Evolutionary conservation across 495 filamentous ascomycete species (phyloP), one percentile per base, ranked within the genome.

Genomic region (Neurospora sp.): DNA sequence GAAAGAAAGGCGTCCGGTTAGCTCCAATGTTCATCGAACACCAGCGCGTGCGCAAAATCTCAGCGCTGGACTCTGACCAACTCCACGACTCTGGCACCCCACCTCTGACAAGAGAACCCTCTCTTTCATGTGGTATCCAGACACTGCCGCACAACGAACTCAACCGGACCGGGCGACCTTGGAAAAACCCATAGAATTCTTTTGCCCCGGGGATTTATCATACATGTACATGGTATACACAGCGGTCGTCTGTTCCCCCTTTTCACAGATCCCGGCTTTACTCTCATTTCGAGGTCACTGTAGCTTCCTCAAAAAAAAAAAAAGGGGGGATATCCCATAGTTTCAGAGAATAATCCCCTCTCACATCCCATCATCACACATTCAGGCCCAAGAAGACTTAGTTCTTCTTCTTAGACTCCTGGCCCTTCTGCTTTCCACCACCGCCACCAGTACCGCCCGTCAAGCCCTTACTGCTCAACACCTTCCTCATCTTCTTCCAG

Each of bases 401-500:
- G 35, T 71, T 72, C 71, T 69, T 73, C 74, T 71, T 76, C 72
- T 70, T 72, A 16, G 22, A 59, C 75, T 10, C 42, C 71, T 61
- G 53, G 3, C 53, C 27, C 53, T 74, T 74, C 71, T 75, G 76
- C 74, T 76, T 75, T 48, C 37, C 73, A 22, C 31, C 41, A 35
- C 40, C 73, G 31, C 74, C 70, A 40, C 69, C 9, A 69, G 48
- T 6, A 18, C 59, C 39, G 39, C 72, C 44, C 72, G 71, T n/a
- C 68, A 70, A 16, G 41, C 68, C 71, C 69, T 77, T 9, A 68
- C 69, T 74, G 22, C 70, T 71, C 14, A 79, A 74, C n/a, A 80
- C 80, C 77, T 75, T 79, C 70, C 81, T 76, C 70, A 74, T 75
- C 78, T 80, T 80, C 76, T 77, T 82, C 84, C 84, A 86, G 14